phyloP scores from a whole-genome alignment of 148 eudicot genomes.

The Rheum nobile region DNA sequence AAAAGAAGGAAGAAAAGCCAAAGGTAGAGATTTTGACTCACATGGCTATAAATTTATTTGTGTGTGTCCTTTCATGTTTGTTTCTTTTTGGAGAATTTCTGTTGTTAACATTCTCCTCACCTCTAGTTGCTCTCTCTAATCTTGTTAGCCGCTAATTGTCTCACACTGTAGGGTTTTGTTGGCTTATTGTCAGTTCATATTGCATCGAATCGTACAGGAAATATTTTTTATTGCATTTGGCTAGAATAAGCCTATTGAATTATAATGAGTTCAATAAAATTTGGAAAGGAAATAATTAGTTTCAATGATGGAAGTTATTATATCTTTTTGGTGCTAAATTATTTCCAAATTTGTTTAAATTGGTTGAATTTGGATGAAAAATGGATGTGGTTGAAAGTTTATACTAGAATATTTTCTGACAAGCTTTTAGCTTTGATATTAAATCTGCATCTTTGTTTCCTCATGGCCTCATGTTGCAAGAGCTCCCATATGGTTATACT shows the following conservation, averaged over 20 bases:
- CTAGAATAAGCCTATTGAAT: neutral
- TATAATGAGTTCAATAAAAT: neutral
- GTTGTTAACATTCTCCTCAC: neutral
- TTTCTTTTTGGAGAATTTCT: neutral
- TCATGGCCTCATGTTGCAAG: neutral
- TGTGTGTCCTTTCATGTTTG: neutral
- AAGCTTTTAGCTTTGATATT: neutral
- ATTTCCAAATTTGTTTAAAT: neutral
- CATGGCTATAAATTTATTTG: neutral
- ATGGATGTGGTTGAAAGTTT: neutral
- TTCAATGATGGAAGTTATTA: neutral
- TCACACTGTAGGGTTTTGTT: neutral
- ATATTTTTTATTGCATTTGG: neutral
- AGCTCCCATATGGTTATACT: neutral
- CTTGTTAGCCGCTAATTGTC: neutral
- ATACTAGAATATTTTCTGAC: neutral
- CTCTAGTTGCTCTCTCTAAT: neutral
- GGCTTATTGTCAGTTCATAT: neutral
- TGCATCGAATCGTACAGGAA: neutral
- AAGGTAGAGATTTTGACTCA: slow-evolving; percentile 37
- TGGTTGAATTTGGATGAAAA: neutral
- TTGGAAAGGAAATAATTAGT: neutral
- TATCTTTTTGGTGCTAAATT: neutral
- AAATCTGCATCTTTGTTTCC: neutral
- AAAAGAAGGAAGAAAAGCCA: slow-evolving; percentile 73